Evolutionary conservation across 163 green algal genomes (phyloP), one percentile per base, ranked within the genome.

Genomic region (Trebouxiophyceae sp.): DNA sequence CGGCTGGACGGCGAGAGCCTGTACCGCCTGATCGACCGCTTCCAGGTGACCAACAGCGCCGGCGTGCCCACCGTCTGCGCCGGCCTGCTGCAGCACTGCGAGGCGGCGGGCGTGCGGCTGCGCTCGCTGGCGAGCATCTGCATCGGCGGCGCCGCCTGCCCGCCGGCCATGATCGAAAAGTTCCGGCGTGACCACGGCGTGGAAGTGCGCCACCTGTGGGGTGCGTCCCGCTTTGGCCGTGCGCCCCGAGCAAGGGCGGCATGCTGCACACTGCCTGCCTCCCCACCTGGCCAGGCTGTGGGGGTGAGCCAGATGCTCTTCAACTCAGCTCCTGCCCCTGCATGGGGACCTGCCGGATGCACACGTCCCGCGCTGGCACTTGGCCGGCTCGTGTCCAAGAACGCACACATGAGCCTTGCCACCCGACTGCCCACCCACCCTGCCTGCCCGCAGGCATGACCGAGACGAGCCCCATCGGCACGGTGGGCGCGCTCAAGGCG

Each of bases 11-110:
- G 87, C 7, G 30, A 68, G 12, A 81, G 66, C 45, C 66, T 92
- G 28, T 79, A 80, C 62, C 31, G 68, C 5, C 59, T 91, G n/a
- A 59, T 59, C 12, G 54, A 59, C n/a, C 12, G 24, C 16, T 59
- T 30, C 24, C 6, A 67, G 24, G 77, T 87, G 22, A 89, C 81
- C 2, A 47, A 80, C 44, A 84, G 65, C 2, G 76, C 80, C 45
- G 83, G 68, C 61, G 76, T 87, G 68, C 86, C 86, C 23, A 93
- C 87, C 16, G 79, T 95, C 23, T 93, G 81, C 68, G 66, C 86
- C 33, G 73, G 68, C 1, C 78, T 93, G 59, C 65, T 86, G 47
- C 63, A 77, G 0, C 66, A 89, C 74, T 71, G 87, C 63, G 67
- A 83, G 44, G 57, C 54, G 34, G 46, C 73, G 69, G 62, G 67